phyloP scores from a whole-genome alignment of 73 alveolate species.

The Paramecium tetraurelia region DNA sequence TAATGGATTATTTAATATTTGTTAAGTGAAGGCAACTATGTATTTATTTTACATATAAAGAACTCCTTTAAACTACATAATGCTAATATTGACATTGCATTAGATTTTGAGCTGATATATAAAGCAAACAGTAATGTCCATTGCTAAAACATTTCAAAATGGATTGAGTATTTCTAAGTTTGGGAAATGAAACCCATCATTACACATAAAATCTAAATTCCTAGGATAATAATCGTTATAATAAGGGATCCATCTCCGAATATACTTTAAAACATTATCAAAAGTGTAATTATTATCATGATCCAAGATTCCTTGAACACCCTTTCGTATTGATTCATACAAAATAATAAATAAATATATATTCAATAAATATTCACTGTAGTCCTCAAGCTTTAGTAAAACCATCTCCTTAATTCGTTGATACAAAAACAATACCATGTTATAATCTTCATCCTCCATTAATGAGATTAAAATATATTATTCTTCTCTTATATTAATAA shows the following conservation, averaged over 20 bases:
- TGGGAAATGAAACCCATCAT: background rate
- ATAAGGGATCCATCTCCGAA: background rate
- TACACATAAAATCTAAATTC: background rate
- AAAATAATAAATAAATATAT: background rate
- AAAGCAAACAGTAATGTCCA: background rate
- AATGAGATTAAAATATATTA: background rate
- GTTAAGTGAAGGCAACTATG: background rate
- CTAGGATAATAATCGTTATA: background rate
- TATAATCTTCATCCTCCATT: background rate
- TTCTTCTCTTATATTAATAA: background rate
- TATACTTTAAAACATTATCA: background rate
- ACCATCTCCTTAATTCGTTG: background rate
- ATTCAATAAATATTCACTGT: background rate
- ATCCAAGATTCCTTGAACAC: background rate
- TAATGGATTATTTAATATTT: background rate
- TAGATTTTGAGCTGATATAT: background rate
- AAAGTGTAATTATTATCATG: background rate
- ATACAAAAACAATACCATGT: background rate
- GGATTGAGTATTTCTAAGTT: background rate
- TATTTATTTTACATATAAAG: background rate
- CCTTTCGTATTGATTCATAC: background rate
- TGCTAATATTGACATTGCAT: background rate
- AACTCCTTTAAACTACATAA: background rate
- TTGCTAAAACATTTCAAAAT: background rate
- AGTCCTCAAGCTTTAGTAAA: background rate